phyloP scores from a whole-genome alignment of 345 rosid genomes.

The Camelina neglecta region DNA sequence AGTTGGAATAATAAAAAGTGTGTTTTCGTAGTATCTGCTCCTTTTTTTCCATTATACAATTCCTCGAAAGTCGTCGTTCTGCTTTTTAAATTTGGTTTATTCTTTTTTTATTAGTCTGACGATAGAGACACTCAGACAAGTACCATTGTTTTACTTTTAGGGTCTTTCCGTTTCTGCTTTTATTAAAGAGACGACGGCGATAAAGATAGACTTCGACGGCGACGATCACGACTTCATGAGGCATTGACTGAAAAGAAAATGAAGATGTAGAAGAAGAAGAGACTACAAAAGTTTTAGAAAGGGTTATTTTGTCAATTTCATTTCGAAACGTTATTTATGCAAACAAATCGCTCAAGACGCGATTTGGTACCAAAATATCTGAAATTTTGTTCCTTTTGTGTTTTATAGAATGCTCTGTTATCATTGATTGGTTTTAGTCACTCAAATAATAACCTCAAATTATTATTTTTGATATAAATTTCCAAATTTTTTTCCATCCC shows the following conservation, averaged over 20 bases:
- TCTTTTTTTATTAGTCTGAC: background rate
- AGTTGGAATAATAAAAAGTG: constrained; percentile 10
- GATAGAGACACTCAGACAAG: background rate
- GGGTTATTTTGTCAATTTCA: constrained; percentile 2
- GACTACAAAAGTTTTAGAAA: background rate
- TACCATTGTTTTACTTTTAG: background rate
- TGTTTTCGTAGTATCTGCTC: constrained; percentile 19
- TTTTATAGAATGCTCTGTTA: too few species aligned
- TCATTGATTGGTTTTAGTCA: too few species aligned
- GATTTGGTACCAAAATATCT: background rate
- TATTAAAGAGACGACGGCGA: background rate
- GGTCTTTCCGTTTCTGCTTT: background rate
- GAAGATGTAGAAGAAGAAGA: background rate
- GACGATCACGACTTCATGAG: background rate
- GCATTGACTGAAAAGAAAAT: background rate
- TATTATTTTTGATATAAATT: too few species aligned
- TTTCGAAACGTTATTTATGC: background rate
- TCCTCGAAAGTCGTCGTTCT: constrained; percentile 14
- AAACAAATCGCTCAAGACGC: background rate
- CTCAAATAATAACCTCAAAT: too few species aligned
- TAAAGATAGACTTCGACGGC: background rate
- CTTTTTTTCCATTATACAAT: constrained; percentile 4
- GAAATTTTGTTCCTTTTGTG: background rate
- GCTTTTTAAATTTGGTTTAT: background rate
- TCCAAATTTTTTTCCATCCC: too few species aligned